A percentile compares a stretch with the other conserved stretches of the same genome.
Evolutionary conservation across 176 grass and related monocot genomes (phyloP).

Genomic region (Aegilops tauschii): DNA sequence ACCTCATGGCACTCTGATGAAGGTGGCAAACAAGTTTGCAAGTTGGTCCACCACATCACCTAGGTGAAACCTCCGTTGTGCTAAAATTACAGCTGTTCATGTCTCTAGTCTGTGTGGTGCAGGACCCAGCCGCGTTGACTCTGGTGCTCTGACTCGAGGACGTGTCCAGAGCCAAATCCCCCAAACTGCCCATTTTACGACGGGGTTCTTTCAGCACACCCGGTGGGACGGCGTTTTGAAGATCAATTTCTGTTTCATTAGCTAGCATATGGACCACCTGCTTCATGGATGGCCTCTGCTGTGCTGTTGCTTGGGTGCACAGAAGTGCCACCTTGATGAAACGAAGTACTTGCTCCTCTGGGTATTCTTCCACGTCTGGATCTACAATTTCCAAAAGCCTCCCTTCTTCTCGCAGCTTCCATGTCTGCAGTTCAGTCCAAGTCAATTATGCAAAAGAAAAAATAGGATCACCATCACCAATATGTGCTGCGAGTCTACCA

Average conservation of each 20-base stretch:
- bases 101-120: conserved; percentile 33
- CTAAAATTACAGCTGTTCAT: conserved; percentile 47
- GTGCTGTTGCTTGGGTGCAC: conserved; percentile 55
- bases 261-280: conserved; percentile 54
- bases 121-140: conserved; percentile 26
- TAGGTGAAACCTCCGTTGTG: conserved; percentile 36
- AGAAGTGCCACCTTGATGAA: conserved; percentile 65
- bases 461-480: not conserved
- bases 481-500: not conserved
- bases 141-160: conserved; percentile 39
- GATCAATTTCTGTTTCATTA: conserved; percentile 35
- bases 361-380: conserved; percentile 39
- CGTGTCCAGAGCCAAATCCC: conserved; percentile 12
- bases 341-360: conserved; percentile 50
- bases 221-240: conserved; percentile 40
- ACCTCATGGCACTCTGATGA: conserved; percentile 3
- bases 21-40: not conserved
- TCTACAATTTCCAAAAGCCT: conserved; percentile 60
- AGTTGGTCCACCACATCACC: conserved; percentile 22
- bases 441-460: not conserved
- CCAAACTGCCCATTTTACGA: conserved; percentile 4
- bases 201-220: conserved; percentile 61
- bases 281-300: conserved; percentile 63
- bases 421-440: conserved; percentile 41
- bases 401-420: conserved; percentile 52